Base-by-base conservation (phyloP, 495 filamentous ascomycete species). In the Tuber aestivum region DNA sequence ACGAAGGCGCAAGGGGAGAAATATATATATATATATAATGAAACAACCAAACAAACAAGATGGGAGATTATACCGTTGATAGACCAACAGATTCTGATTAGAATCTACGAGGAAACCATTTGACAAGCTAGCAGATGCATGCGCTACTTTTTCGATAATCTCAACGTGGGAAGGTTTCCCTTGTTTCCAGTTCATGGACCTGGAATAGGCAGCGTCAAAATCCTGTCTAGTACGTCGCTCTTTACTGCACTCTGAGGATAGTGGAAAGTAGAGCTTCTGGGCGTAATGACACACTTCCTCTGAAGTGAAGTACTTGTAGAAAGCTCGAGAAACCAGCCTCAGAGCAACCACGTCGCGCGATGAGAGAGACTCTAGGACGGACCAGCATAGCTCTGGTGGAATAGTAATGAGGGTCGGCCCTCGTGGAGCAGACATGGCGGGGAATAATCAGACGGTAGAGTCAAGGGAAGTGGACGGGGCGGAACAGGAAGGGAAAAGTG, bases 61-160 rank as follows among this genome's bases (percentile, higher is more conserved):
- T 45, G 16, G 48, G 70, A 61, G 14, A 40, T 23, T 40, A 75
- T 79, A 79, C 78, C 77, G 78, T 79, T 81, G 80, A 70, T 81
- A 81, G 6, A 80, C 73, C 35, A 81, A 38, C n/a, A 81, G 74
- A 23, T 76, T 76, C 61, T 77, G 76, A 3, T 71, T 72, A 16
- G 79, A 68, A 75, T 78, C 75, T 35, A 81, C 80, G 70, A 81
- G 50, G 73, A 81, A 81, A n/a, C 79, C 78, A 35, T 78, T 81
- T 3, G 72, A 72, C 37, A 74, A 78, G 68, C 79, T 80, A n/a
- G 79, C 74, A 41, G 76, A 81, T 5, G 79, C 80, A 71, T 50
- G 69, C 69, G 79, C 80, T 44, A 81, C 80, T 35, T 81, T 69
- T 27, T 81, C 73, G 42, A 81, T 78, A 56, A 81, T 44, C 69